phyloP scores from a whole-genome alignment of 345 rosid genomes.

The Erysimum cheiranthoides region DNA sequence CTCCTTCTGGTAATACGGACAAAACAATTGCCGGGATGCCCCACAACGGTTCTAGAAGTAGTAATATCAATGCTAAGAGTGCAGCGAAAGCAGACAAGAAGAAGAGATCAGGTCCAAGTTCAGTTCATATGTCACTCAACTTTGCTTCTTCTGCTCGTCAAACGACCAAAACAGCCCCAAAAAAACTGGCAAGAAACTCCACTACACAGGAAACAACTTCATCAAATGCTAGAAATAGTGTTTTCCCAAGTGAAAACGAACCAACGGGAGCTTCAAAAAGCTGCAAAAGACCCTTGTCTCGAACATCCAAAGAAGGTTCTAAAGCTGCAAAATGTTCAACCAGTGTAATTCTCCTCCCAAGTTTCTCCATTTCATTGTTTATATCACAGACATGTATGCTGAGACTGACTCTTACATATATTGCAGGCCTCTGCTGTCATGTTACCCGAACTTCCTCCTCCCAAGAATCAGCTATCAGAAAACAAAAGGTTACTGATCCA shows the following conservation, averaged over 20 bases:
- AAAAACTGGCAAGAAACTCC: conserved; percentile 46
- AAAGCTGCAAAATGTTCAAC: conserved; percentile 48
- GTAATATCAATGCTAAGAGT: conserved; percentile 20
- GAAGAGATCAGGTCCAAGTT: conserved; percentile 45
- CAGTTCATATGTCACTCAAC: conserved; percentile 60
- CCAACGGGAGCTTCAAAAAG: conserved; percentile 27
- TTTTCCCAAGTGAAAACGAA: conserved; percentile 31
- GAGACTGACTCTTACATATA: conserved; percentile 28
- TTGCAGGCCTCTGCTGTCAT: conserved; percentile 56
- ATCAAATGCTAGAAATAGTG: conserved; percentile 45
- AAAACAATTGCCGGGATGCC: not conserved
- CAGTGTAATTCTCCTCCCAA: conserved; percentile 52
- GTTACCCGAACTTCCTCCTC: conserved; percentile 51
- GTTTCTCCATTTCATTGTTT: conserved; percentile 18
- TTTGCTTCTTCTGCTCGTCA: conserved; percentile 47
- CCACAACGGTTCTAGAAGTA: conserved; percentile 16
- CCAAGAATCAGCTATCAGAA: conserved; percentile 47
- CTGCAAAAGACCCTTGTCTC: conserved; percentile 48
- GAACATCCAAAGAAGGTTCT: conserved; percentile 49
- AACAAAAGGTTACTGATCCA: conserved; percentile 57
- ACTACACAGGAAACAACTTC: conserved; percentile 41
- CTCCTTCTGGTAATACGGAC: conserved; percentile 5
- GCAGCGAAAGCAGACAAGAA: conserved; percentile 38
- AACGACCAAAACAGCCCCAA: conserved; percentile 48
- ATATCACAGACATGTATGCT: not conserved